Base-by-base conservation (phyloP, 1,284 basidiomycete species). In the Cryptococcus sp. region DNA sequence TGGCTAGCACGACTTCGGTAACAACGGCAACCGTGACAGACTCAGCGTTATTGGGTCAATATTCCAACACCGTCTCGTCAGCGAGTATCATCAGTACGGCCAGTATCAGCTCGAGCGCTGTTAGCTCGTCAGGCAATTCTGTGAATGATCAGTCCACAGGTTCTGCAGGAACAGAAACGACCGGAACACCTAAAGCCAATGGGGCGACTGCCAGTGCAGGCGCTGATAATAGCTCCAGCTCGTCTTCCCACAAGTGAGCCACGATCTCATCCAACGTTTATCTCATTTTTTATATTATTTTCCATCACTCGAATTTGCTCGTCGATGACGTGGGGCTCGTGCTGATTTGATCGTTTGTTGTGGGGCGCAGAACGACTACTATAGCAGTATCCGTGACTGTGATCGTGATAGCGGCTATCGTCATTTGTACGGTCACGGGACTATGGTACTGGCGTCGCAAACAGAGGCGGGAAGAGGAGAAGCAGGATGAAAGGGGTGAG, bases 361-460 rank as follows among this genome's bases (percentile, higher is more conserved):
- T 58, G 23, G n/a, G n/a, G 5, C 17, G 19, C 51, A 71, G 66
- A 43, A 68, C 60, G 3, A 69, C 65, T 5, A 57, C 57, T 4
- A 51, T 72, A 2, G 69, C 68, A 5, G 64, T 72, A 3, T 68
- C 66, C 13, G 59, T 63, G 8, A 63, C 69, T 0, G 61, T 71
- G 16, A 69, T 71, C 39, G 69, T 63, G n/a, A 47, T 71, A 7
- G 67, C 68, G 13, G 52, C 54, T 7, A 45, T 66, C 6, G 59
- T 69, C 20, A 64, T 69, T 16, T 46, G 57, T 7, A 62, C 61
- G 3, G 58, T 71, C 10, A 43, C 20, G 17, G 64, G 59, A 3
- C 37, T 67, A 19, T 71, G 64, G 61, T 69, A 53, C 50, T 61
- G 57, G 51, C 50, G 59, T 8, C 49, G 64, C 20, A 48, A 62